Percentiles rank a stretch among this genome's conserved stretches.
Conservation (phyloP, 331 rosid genomes). For the Quercus phellos region DNA sequence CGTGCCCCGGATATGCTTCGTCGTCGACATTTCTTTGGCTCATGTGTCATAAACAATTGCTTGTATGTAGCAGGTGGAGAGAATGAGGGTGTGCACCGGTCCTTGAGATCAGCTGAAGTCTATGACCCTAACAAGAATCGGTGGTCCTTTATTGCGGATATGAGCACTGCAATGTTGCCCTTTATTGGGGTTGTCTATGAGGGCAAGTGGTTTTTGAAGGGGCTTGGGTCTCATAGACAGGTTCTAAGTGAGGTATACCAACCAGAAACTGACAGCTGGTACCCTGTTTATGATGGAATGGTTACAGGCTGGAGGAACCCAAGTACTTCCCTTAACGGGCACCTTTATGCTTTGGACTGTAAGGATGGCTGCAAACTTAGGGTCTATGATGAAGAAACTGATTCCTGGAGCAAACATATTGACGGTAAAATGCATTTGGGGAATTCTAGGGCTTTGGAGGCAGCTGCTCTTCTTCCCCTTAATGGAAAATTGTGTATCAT, state of each 20-base stretch:
- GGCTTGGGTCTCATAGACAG: constrained; percentile 76
- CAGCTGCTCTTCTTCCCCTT: constrained; percentile 77
- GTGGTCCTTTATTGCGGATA: constrained; percentile 76
- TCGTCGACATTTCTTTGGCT: constrained; percentile 76
- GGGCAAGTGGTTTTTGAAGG: constrained; percentile 82
- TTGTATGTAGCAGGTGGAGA: constrained; percentile 87
- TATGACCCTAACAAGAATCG: constrained; percentile 82
- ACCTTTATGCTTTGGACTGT: constrained; percentile 76
- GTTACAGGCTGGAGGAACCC: constrained; percentile 89
- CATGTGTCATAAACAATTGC: constrained; percentile 81
- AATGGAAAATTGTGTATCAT: constrained; percentile 74
- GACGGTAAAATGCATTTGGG: constrained; percentile 80
- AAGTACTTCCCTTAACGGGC: constrained; percentile 57
- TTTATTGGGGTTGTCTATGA: constrained; percentile 75
- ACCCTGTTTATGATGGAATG: constrained; percentile 70
- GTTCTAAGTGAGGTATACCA: constrained; percentile 77
- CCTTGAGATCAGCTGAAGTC: constrained; percentile 76
- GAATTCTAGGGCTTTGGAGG: constrained; percentile 68
- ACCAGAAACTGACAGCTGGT: constrained; percentile 68
- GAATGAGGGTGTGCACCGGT: constrained; percentile 66
- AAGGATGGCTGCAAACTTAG: constrained; percentile 85
- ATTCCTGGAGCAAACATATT: constrained; percentile 74
- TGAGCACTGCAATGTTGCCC: constrained; percentile 90
- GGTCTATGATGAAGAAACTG: constrained; percentile 56
- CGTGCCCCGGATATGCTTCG: constrained; percentile 94